Conservation (phyloP, 208 protist genomes). For the Tritrichomonas musculus region DNA sequence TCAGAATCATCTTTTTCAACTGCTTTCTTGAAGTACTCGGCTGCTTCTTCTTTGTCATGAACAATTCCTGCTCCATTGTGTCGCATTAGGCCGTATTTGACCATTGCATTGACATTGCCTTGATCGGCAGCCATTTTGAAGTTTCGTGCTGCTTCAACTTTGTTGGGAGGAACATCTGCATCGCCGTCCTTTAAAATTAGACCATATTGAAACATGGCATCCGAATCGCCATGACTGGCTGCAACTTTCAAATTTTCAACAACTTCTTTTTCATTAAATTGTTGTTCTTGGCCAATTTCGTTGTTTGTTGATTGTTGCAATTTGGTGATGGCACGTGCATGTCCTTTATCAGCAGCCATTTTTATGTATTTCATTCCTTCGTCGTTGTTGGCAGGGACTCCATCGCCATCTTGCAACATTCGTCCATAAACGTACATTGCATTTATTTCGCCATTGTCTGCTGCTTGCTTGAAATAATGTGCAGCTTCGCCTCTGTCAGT, state of each 20-base stretch:
- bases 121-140: conserved; percentile 22
- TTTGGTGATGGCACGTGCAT: neutral
- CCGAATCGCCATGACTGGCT: too few species aligned
- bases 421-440: neutral
- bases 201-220: too few species aligned
- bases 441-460: neutral
- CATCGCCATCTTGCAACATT: neutral
- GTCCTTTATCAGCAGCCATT: neutral
- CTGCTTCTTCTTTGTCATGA: neutral
- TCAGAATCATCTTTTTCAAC: neutral
- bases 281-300: too few species aligned
- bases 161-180: too few species aligned
- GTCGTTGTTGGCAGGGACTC: neutral
- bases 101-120: neutral
- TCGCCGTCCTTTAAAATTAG: too few species aligned
- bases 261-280: too few species aligned
- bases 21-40: neutral
- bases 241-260: too few species aligned
- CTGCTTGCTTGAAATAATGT: neutral
- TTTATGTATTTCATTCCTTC: neutral
- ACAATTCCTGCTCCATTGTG: neutral
- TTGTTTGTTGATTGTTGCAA: too few species aligned
- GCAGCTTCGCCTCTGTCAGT: neutral
- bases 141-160: neutral
- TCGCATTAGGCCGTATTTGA: neutral